phyloP scores from a whole-genome alignment of 2,329 filamentous ascomycete genomes.

The Ascochyta viciae-villosae region DNA sequence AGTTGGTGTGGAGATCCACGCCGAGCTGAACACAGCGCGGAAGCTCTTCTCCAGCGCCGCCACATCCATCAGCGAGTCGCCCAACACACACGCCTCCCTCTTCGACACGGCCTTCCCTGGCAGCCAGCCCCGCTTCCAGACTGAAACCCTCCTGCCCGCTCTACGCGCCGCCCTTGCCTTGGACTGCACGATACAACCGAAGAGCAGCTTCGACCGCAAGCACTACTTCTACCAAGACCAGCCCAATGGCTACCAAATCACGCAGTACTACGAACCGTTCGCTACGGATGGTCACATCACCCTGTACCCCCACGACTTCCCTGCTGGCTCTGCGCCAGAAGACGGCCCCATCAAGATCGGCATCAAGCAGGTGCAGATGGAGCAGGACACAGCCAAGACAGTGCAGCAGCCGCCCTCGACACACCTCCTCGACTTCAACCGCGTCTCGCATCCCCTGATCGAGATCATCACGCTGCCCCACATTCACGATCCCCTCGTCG shows the following conservation, averaged over 20 bases:
- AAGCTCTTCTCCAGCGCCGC: slow-evolving; percentile 84
- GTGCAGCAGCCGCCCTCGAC: slow-evolving; percentile 75
- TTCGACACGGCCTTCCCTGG: slow-evolving; percentile 93
- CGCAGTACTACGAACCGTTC: slow-evolving; percentile 85
- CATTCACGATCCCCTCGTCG: slow-evolving; percentile 85
- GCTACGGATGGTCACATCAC: slow-evolving; percentile 74
- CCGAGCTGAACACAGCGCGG: slow-evolving; percentile 84
- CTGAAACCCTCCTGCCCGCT: slow-evolving; percentile 84
- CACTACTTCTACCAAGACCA: slow-evolving; percentile 99
- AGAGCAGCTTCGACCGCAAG: slow-evolving; percentile 91
- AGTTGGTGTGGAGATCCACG: slow-evolving; percentile 96
- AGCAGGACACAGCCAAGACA: slow-evolving; percentile 97
- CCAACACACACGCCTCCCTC: slow-evolving; percentile 85
- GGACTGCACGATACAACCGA: slow-evolving; percentile 76
- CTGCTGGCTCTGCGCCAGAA: slow-evolving; percentile 72
- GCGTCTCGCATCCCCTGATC: slow-evolving; percentile 87
- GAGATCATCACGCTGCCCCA: slow-evolving; percentile 94
- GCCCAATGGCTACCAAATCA: slow-evolving; percentile 95
- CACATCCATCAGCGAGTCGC: slow-evolving; percentile 62
- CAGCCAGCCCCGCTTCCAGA: slow-evolving; percentile 84
- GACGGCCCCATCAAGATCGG: slow-evolving; percentile 76
- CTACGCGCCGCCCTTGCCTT: slow-evolving; percentile 86
- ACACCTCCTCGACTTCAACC: slow-evolving; percentile 90
- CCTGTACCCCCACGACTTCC: slow-evolving; percentile 71
- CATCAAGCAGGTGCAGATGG: slow-evolving; percentile 94